Conservation (phyloP, 1,139 yeast genomes). For the Saccharomycopsis crataegensis region DNA sequence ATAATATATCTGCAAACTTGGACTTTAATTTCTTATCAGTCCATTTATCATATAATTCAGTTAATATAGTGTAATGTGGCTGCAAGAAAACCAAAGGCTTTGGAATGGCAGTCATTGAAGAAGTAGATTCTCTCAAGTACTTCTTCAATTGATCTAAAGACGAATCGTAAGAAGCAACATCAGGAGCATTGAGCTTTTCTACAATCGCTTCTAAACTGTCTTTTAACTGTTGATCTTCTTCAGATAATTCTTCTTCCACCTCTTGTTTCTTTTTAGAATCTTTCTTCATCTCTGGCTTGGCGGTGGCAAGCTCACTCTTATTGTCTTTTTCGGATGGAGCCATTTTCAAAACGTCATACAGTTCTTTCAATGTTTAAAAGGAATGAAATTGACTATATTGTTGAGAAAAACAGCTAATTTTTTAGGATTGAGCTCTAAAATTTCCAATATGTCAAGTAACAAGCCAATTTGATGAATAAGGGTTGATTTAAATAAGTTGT, state of each 20-base stretch:
- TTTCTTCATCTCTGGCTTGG: neutral
- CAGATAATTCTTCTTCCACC: slow-evolving; percentile 76
- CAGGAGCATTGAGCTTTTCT: slow-evolving; percentile 56
- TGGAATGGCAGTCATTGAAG: slow-evolving; percentile 99
- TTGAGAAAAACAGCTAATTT: no score
- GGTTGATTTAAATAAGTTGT: no score
- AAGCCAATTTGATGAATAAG: no score
- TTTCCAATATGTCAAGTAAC: no score
- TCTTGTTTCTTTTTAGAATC: slow-evolving; percentile 30
- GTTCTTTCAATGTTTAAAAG: no score
- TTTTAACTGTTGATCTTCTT: slow-evolving; percentile 87
- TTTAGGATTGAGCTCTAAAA: no score
- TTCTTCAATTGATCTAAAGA: slow-evolving; percentile 65
- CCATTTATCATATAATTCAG: slow-evolving; percentile 66
- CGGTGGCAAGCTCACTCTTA: neutral
- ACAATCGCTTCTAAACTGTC: slow-evolving; percentile 83
- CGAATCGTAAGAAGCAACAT: slow-evolving; percentile 44
- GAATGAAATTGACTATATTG: no score
- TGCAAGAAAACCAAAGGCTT: slow-evolving; percentile 93
- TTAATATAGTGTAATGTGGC: slow-evolving; percentile 70
- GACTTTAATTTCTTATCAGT: slow-evolving; percentile 34
- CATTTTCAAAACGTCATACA: neutral
- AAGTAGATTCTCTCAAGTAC: slow-evolving; percentile 84
- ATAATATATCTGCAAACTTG: slow-evolving; percentile 72
- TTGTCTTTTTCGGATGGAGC: slow-evolving; percentile 1